A percentile compares a stretch with the other conserved stretches of the same genome.
These are phyloP conservation scores for Passalora sequoiae DNA, from an alignment of 2,329 filamentous ascomycete genomes.

Conservation along the genomic window DNA sequence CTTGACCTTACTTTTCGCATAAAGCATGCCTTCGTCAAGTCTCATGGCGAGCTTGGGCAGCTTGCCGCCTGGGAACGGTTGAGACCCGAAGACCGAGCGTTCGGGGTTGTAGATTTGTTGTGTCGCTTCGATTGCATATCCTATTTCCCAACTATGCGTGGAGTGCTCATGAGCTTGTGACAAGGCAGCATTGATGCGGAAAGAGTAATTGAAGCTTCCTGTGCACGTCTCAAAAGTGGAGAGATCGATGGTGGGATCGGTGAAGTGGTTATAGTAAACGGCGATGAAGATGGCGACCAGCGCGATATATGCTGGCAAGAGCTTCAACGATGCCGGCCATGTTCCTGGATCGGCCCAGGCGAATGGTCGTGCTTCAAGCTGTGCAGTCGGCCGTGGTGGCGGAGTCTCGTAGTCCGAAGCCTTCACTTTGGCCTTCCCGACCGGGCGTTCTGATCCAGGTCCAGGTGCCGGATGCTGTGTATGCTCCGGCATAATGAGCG, in stretches of 20 bases:
- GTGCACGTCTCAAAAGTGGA: constrained; percentile 21
- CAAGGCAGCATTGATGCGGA: constrained; percentile 25
- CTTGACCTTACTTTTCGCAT: constrained; percentile 26
- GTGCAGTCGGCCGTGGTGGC: background rate
- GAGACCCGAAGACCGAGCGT: constrained; percentile 35
- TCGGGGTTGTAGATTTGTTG: constrained; percentile 37
- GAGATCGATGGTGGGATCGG: constrained; percentile 16
- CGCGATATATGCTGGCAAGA: constrained; percentile 15
- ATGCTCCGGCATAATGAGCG: background rate
- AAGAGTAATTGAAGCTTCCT: constrained; percentile 26
- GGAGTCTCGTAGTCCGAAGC: background rate
- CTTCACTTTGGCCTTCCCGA: constrained; percentile 1
- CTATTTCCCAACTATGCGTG: constrained; percentile 41
- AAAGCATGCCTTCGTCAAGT: constrained; percentile 32
- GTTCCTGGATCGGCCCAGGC: constrained; percentile 22
- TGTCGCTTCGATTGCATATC: constrained; percentile 39
- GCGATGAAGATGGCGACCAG: constrained; percentile 16
- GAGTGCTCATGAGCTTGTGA: constrained; percentile 31
- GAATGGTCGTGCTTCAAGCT: constrained; percentile 6
- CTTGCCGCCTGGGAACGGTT: constrained; percentile 35
- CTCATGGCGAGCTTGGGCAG: constrained; percentile 24
- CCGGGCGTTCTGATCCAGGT: background rate
- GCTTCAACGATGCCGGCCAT: constrained; percentile 21
- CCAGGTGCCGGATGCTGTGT: background rate
- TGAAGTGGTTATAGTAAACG: constrained; percentile 17